Evolutionary conservation across 306 rosid genomes (phyloP).

Genomic region (Rosa multiflora): DNA sequence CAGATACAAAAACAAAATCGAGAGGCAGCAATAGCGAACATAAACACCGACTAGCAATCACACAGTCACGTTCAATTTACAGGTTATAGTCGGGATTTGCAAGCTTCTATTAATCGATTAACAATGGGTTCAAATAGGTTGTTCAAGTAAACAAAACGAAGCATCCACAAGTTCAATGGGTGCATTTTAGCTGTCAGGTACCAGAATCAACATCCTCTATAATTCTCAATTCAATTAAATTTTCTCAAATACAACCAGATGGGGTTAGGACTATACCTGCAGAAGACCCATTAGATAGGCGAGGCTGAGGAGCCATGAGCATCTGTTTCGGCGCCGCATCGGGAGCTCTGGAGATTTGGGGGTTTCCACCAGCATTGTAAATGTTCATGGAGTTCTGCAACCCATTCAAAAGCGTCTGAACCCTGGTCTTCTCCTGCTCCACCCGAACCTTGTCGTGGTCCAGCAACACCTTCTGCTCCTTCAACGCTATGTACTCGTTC

Average conservation of each 20-base stretch:
- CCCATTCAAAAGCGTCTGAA: conserved; percentile 57
- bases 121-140: background rate
- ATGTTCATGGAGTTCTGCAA: conserved; percentile 56
- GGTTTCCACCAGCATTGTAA: conserved; percentile 42
- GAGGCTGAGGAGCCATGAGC: conserved; percentile 32
- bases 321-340: conserved; percentile 22
- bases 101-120: background rate
- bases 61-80: background rate
- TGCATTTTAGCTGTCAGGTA: background rate
- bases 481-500: conserved; percentile 69
- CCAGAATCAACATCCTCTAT: no score
- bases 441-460: conserved; percentile 56
- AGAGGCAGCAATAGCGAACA: background rate
- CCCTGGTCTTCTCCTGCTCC: conserved; percentile 63
- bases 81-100: background rate
- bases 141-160: background rate
- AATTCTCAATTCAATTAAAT: background rate
- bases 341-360: conserved; percentile 1
- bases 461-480: conserved; percentile 62
- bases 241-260: background rate
- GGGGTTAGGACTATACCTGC: conserved; percentile 36
- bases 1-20: background rate
- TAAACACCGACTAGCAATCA: background rate
- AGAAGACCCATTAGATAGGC: conserved; percentile 20
- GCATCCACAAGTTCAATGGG: background rate